Base-by-base conservation (phyloP, 805 yeast species). In the Candida maris region DNA sequence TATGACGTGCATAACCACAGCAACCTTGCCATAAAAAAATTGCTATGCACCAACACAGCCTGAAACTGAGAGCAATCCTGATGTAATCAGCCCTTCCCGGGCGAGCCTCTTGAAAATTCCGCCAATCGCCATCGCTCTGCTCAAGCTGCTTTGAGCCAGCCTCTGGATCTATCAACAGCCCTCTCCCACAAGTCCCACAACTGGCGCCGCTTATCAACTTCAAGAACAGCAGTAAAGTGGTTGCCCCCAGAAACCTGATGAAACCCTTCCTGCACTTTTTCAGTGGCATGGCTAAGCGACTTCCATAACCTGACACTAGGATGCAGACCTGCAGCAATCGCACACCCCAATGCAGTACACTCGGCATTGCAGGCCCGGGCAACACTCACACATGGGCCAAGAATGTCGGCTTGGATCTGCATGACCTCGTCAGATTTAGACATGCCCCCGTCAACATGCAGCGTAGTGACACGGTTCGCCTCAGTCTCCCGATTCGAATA, bases 381-480 rank as follows among this genome's bases (percentile, higher is more conserved):
- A 28, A 89, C 91, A 19, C 80, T 77, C 25, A 81, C 85, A 62
- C 88, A 78, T 1, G 93, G 91, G 3, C 97, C 97, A 48, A 87
- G 70, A 44, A 89, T 81, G 59, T 89, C 94, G 6, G 96, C 84
- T 64, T 89, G 97, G 45, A 89, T 86, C 67, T 86, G 95, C 82
- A 91, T 83, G 35, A 88, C 91, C 52, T 84, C 91, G 54, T 82
- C 81, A 14, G 95, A 86, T 51, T 84, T 77, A 16, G 95, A 83
- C 93, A 89, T 83, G 48, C 97, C 97, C 37, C 97, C 97, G 58
- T 89, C 97, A 17, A 89, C 96, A 21, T 86, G 81, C 41, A 83
- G 38, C 4, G 49, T 46, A 48, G 45, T 48, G 17, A 53, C 39
- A 3, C 76, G 60, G 57, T 69, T 72, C 51, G 67, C 73, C 46